A percentile compares a stretch with the other conserved stretches of the same genome.
These are phyloP conservation scores for Hanseniaspora lindneri DNA, from an alignment of 805 yeast genomes.

Conservation along the genomic window DNA sequence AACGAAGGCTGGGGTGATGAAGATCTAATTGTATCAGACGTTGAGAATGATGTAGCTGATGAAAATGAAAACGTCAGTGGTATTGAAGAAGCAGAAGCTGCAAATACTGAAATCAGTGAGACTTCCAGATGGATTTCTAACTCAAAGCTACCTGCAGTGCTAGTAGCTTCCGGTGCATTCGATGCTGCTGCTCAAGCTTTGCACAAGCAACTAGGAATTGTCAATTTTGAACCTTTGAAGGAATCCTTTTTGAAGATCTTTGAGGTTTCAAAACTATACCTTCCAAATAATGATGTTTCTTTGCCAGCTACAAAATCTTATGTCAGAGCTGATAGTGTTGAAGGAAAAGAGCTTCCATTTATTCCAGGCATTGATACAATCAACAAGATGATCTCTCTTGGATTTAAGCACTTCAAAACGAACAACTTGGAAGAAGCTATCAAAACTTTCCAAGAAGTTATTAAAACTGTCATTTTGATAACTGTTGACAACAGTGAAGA, in stretches of 20 bases:
- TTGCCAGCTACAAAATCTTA: slow-evolving; percentile 58
- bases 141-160: slow-evolving; percentile 80
- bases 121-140: slow-evolving; percentile 73
- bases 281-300: slow-evolving; percentile 59
- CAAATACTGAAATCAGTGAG: slow-evolving; percentile 40
- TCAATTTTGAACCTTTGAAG: slow-evolving; percentile 78
- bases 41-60: slow-evolving; percentile 42
- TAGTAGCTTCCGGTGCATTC: slow-evolving; percentile 91
- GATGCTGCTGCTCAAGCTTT: slow-evolving; percentile 90
- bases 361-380: slow-evolving; percentile 64
- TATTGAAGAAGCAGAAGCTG: slow-evolving; percentile 25
- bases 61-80: slow-evolving; percentile 38
- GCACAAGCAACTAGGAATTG: slow-evolving; percentile 78
- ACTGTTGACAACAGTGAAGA: slow-evolving; percentile 65
- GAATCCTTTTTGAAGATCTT: slow-evolving; percentile 73
- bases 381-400: slow-evolving; percentile 49
- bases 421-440: slow-evolving; percentile 78
- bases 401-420: slow-evolving; percentile 70
- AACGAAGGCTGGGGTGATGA: slow-evolving; percentile 41
- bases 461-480: slow-evolving; percentile 60
- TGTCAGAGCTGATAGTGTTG: slow-evolving; percentile 49
- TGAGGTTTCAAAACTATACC: slow-evolving; percentile 61
- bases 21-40: slow-evolving; percentile 29
- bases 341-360: slow-evolving; percentile 45
- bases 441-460: slow-evolving; percentile 60